Base-by-base conservation (phyloP, 495 filamentous ascomycete genomes). In the Cryomyces minteri region DNA sequence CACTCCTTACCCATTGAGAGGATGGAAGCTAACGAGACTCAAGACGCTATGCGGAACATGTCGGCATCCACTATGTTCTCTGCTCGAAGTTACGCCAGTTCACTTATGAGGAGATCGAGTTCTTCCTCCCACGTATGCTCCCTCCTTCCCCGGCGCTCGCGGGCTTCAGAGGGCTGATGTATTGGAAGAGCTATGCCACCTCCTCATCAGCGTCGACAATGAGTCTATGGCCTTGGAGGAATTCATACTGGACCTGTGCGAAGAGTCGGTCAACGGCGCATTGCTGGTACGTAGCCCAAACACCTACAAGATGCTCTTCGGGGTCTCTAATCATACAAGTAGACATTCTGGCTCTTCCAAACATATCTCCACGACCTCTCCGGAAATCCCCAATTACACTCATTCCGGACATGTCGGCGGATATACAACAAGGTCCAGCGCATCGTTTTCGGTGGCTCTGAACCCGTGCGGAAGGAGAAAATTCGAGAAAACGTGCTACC, bases 321-420 rank as follows among this genome's bases (percentile, higher is more conserved):
- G 18, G 2, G 18, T 25, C 18, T 25, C 18, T 25, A 2, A 25
- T 25, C 38, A n/a, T 41, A 10, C 14, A 18, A 48, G 47, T 61
- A 85, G 80, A 85, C 81, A 31, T 85, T 85, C 60, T 85, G 80
- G 80, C 68, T 84, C 44, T 82, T 85, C 63, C 81, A 84, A 61
- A 84, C 79, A 32, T 82, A 85, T 62, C 71, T 85, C 6, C 79
- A 77, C 61, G 81, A 85, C 54, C 73, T 84, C 46, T 68, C 77
- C 40, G 61, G 66, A 48, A 80, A 76, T 43, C 80, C 80, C 5
- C 74, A 78, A 55, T 70, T 76, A 40, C 68, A 73, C 42, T 69
- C 74, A 25, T 85, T 85, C 65, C 67, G 75, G 62, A 83, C 76
- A 44, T 84, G 80, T 51, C 71, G 78, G 39, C 64, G 80, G 51